Evolutionary conservation across 2,329 filamentous ascomycete species (phyloP), one percentile per base, ranked within the genome.

Genomic region (Verticillium klebahnii): DNA sequence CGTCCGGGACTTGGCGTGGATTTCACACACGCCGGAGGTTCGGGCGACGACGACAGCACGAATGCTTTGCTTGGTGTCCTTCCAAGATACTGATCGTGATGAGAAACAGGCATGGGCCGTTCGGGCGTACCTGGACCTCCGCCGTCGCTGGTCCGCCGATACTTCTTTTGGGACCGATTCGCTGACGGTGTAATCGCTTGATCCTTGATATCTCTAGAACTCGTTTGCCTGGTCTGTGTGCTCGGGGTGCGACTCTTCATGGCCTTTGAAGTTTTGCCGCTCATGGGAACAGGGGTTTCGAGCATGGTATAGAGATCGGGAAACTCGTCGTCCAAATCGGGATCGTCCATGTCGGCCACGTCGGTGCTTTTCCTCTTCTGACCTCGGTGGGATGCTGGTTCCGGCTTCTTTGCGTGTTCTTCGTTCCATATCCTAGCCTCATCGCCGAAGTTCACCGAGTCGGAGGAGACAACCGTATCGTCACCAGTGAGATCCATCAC

Each of bases 311-410:
- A 78, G 8, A 87, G 80, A 64, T 87, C 83, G 0, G 82, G 82
- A 56, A 84, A 86, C 19, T 82, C 78, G 37, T 80, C 78, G 17
- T 69, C 72, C 45, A 23, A 5, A 14, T 52, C 19, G 45, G 23
- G 19, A 15, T 71, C 69, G 14, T 74, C 70, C 31, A 70, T 68
- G 9, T 61, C 61, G 39, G 64, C 65, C 29, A 82, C 79, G 11
- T 83, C 79, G 29, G 72, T 73, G 63, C 81, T 84, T 68, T 85
- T 85, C 64, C 82, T 72, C 70, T 85, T 86, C 70, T 79, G 83
- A 19, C 74, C 74, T 56, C 76, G 75, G 55, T 71, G 78, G 1
- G 74, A 64, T 11, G 70, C 58, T 5, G 76, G 76, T 32, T 77
- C 74, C 1, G 77, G 71, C 57, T 77, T 75, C 23, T 69, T 67